Base-by-base conservation (phyloP, 2,329 filamentous ascomycete genomes). In the Arachnomyces sp. region DNA sequence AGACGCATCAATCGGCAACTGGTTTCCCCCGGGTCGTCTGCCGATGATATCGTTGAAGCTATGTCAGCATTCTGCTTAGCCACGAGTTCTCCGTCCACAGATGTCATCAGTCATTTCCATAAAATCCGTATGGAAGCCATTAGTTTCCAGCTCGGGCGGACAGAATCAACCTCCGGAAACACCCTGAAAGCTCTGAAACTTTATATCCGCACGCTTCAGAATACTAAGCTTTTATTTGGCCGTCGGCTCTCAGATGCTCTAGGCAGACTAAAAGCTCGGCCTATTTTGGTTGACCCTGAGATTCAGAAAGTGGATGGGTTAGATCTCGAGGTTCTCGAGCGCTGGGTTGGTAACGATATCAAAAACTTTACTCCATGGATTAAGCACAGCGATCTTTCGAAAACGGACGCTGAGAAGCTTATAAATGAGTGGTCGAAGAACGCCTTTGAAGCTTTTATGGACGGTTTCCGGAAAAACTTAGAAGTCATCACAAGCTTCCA, bases 341-440 rank as follows among this genome's bases (percentile, higher is more conserved):
- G 74, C 14, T 94, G 88, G 84, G 84, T 92, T 46, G 75, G 83
- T 13, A 79, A 88, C 6, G 86, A 93, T 44, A 84, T 94, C 31
- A 77, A 77, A 34, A 83, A 82, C 48, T 95, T 93, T 56, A 90
- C 81, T 1, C 89, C 89, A 0, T 94, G 87, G 66, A 84, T 93
- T 28, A 79, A 84, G 20, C 81, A 93, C 51, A 85, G 89, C 49
- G 84, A 92, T 49, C 61, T 85, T 3, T 74, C 79, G 16, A 76
- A 73, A 14, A 63, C 68, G 16, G 73, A 79, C 44, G 76, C 77
- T 1, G 71, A 73, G 31, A 73, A 77, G 2, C 77, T 77, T 59
- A 70, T 86, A 11, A 71, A 71, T 15, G 58, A 57, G 18, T 89
- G 84, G 83, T 77, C 79, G 0, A 70, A 70, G 37, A 70, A 72